These are phyloP conservation scores for Cylindricascospora bacillispora DNA, from an alignment of 1,139 yeast genomes.

Conservation along the genomic window DNA sequence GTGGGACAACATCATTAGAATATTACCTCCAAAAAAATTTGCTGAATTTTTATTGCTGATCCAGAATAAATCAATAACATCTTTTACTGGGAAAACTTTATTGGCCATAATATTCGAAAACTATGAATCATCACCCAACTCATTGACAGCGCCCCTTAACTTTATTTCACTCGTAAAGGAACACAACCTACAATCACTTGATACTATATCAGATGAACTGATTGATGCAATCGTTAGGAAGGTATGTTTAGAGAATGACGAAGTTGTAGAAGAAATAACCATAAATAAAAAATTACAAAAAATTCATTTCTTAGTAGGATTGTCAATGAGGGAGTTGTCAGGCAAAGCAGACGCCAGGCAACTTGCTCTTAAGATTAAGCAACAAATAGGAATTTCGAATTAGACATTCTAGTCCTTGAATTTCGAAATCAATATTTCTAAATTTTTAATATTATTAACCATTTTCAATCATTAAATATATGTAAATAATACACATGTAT, in stretches of 20 bases:
- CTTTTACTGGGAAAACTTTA: constrained; percentile 54
- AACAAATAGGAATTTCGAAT: too few species aligned
- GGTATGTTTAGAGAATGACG: background rate
- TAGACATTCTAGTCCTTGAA: too few species aligned
- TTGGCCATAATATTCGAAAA: constrained; percentile 43
- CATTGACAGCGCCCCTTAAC: too few species aligned
- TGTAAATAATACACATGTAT: too few species aligned
- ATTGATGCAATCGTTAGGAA: constrained; percentile 12
- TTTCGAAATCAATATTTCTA: too few species aligned
- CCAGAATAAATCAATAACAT: constrained; percentile 31
- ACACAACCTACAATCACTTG: constrained; percentile 28
- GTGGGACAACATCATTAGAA: constrained; percentile 25
- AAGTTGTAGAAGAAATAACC: background rate
- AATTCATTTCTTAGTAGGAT: background rate
- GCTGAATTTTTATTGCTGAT: constrained; percentile 34
- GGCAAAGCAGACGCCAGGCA: background rate
- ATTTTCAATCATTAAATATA: too few species aligned
- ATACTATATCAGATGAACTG: constrained; percentile 28
- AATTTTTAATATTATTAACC: too few species aligned
- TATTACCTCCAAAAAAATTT: constrained; percentile 30
- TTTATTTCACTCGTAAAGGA: too few species aligned
- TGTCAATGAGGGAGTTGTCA: background rate
- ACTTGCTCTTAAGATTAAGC: too few species aligned
- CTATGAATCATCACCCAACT: background rate
- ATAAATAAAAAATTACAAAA: background rate